Conservation (phyloP, 345 rosid genomes). For the Populus tremula region DNA sequence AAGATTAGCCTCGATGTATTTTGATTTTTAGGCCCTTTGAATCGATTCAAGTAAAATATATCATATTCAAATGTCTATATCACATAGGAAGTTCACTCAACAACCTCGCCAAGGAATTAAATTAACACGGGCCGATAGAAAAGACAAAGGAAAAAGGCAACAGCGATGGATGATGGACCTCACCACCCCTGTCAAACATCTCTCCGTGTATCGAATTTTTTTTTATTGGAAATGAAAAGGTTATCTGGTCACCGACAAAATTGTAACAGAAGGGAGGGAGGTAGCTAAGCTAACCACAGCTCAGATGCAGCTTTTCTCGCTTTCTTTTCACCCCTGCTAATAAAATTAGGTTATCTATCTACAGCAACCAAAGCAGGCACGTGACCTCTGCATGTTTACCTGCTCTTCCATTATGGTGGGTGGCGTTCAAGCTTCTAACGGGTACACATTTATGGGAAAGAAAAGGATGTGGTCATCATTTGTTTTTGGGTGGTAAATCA, state of each 20-base stretch:
- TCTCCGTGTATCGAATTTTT: neutral
- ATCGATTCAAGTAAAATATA: neutral
- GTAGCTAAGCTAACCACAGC: no score
- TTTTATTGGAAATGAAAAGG: neutral
- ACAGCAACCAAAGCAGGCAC: neutral
- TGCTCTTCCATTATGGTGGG: neutral
- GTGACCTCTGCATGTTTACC: neutral
- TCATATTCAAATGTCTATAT: neutral
- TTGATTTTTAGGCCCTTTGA: neutral
- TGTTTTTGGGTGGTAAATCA: neutral
- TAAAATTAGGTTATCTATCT: neutral
- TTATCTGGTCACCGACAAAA: slow-evolving; percentile 13
- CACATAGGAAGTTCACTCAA: no score
- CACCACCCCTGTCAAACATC: neutral
- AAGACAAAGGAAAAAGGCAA: neutral
- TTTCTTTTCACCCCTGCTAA: neutral
- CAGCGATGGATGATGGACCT: neutral
- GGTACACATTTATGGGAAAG: neutral
- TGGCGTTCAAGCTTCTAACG: neutral
- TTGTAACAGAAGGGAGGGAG: neutral
- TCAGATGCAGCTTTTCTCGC: neutral
- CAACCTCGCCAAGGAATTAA: neutral
- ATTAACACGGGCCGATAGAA: neutral
- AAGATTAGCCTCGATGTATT: neutral
- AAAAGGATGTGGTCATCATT: neutral